Evolutionary conservation across 2,329 filamentous ascomycete species (phyloP).

Genomic region (Trematosphaeria pertusa): DNA sequence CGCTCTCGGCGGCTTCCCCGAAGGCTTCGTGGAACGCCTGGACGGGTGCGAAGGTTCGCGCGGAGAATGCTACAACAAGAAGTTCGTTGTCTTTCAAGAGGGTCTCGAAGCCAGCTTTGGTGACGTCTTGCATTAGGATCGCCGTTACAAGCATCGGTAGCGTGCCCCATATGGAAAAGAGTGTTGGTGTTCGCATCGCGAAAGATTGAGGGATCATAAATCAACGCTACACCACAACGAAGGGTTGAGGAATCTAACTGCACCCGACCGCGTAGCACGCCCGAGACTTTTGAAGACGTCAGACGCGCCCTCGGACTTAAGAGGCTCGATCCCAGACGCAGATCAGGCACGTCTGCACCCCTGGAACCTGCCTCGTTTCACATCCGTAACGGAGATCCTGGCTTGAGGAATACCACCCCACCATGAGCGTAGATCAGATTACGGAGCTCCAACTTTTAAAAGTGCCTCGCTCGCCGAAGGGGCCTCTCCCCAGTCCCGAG

Average conservation of each 20-base stretch:
- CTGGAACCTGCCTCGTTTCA: conserved; percentile 20
- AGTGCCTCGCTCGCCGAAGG: no score
- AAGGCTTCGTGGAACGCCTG: conserved; percentile 20
- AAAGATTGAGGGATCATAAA: background rate
- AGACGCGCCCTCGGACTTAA: background rate
- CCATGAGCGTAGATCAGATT: conserved; percentile 12
- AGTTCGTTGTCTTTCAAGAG: conserved; percentile 10
- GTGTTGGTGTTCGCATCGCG: conserved; percentile 10
- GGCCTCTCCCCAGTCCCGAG: no score
- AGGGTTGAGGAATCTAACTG: no score
- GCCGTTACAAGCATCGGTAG: background rate
- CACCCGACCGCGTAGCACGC: no score
- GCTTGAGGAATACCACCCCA: conserved; percentile 7
- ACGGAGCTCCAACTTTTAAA: no score
- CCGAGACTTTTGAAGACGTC: no score
- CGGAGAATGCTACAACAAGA: conserved; percentile 26
- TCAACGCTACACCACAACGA: no score
- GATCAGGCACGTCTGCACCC: conserved; percentile 23
- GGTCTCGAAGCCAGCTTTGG: conserved; percentile 8
- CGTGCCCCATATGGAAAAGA: conserved; percentile 2
- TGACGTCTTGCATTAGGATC: conserved; percentile 9
- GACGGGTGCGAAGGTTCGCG: conserved; percentile 12
- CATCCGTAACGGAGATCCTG: conserved; percentile 6
- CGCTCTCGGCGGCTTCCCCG: conserved; percentile 4
- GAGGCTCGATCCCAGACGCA: conserved; percentile 5